phyloP scores from a whole-genome alignment of 768 basidiomycete genomes.

The Cystofilobasidium capitatum region DNA sequence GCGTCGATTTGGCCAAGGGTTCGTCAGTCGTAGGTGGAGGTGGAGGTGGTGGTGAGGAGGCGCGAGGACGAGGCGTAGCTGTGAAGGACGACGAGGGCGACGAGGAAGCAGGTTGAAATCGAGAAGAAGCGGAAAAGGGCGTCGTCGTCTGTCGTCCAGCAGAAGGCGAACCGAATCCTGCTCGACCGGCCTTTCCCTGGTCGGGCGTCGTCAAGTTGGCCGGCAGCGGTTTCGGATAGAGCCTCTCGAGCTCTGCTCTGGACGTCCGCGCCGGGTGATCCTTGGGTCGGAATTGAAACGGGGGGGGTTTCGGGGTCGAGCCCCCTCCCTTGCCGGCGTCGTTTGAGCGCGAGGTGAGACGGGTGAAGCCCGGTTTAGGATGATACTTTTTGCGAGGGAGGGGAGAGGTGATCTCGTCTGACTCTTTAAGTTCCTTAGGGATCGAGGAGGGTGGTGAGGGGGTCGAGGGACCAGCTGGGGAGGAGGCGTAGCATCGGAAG shows the following conservation, averaged over 20 bases:
- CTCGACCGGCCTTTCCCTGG: background rate
- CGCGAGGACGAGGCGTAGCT: background rate
- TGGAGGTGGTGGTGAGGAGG: background rate
- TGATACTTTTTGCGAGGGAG: background rate
- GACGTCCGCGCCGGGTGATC: background rate
- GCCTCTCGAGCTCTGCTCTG: background rate
- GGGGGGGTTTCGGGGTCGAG: background rate
- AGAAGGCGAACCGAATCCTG: background rate
- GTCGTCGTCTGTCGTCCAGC: background rate
- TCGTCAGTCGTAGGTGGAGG: background rate
- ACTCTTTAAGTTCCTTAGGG: no score
- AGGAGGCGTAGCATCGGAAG: no score
- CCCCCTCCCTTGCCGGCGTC: background rate
- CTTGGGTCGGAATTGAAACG: background rate
- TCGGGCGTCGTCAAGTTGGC: background rate
- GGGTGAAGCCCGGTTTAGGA: background rate
- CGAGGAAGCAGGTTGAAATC: no score
- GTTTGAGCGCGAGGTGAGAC: background rate
- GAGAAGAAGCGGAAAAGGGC: background rate
- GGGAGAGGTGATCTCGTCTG: no score
- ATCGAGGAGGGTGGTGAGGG: no score
- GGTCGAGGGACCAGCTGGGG: no score
- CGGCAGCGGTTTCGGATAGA: background rate
- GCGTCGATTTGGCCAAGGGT: background rate
- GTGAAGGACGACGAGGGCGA: no score